phyloP scores from a whole-genome alignment of 164 flowering plant genomes.

The Houttuynia cordata region DNA sequence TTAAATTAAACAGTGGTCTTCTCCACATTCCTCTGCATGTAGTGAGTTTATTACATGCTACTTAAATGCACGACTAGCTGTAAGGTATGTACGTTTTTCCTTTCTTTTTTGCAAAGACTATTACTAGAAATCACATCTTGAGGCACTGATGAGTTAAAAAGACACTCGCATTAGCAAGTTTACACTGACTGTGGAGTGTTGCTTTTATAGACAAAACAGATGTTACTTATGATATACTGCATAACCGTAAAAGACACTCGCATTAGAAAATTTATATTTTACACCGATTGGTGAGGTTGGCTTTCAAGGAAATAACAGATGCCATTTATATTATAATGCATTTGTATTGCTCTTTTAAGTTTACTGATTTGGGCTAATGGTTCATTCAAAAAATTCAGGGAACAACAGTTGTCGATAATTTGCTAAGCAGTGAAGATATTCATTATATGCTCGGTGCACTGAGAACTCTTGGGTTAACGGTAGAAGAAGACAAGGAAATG shows the following conservation, averaged over 20 bases:
- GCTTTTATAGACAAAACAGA: no score
- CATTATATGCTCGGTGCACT: conserved; percentile 78
- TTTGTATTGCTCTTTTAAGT: neutral
- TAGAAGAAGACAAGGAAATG: conserved; percentile 37
- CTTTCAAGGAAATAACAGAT: no score
- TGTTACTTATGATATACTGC: no score
- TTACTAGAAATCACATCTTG: neutral
- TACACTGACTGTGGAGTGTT: no score
- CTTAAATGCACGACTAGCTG: neutral
- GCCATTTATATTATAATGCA: no score
- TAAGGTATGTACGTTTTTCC: neutral
- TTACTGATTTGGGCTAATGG: neutral
- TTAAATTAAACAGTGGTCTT: no score
- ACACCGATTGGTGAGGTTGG: no score
- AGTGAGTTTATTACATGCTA: neutral
- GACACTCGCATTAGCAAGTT: neutral
- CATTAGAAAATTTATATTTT: neutral
- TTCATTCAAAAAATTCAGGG: conserved; percentile 28
- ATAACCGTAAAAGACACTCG: neutral
- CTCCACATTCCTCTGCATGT: no score
- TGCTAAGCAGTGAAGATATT: conserved; percentile 76
- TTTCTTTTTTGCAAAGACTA: neutral
- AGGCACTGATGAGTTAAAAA: neutral
- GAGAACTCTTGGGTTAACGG: conserved; percentile 51
- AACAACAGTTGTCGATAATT: conserved; percentile 86